Percentiles rank a stretch among this genome's conserved stretches.
These are phyloP conservation scores for Nitzschia putrida DNA, from an alignment of 108 stramenopile species.

Conservation along the genomic window DNA sequence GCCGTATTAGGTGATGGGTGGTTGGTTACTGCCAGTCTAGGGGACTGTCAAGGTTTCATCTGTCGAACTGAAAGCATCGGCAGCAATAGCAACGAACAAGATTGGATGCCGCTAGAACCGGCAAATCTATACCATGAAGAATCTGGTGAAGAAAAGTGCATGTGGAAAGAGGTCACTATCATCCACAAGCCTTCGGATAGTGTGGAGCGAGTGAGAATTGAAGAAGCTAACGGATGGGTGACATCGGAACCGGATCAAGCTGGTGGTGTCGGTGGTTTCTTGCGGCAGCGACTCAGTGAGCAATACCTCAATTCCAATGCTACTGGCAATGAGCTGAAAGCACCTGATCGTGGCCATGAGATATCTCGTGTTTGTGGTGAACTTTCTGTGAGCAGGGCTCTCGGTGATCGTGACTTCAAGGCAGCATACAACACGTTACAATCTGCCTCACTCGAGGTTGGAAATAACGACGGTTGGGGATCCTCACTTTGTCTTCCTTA, in stretches of 20 bases:
- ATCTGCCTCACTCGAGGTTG: background rate
- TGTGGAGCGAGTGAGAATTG: slow-evolving; percentile 65
- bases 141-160: slow-evolving; percentile 6
- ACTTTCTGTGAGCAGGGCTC: slow-evolving; percentile 78
- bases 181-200: slow-evolving; percentile 63
- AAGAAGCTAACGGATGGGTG: slow-evolving; percentile 81
- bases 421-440: slow-evolving; percentile 53
- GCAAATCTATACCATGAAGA: background rate
- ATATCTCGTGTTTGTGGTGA: slow-evolving; percentile 84
- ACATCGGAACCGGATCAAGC: slow-evolving; percentile 71
- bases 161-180: slow-evolving; percentile 73
- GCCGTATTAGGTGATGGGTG: slow-evolving; percentile 61
- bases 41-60: slow-evolving; percentile 75
- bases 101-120: slow-evolving; percentile 42
- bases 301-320: slow-evolving; percentile 40
- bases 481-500: slow-evolving; percentile 65
- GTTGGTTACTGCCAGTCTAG: slow-evolving; percentile 67
- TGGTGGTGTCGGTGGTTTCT: slow-evolving; percentile 73
- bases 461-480: slow-evolving; percentile 45
- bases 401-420: slow-evolving; percentile 86
- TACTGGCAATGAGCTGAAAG: slow-evolving; percentile 50
- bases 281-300: slow-evolving; percentile 61
- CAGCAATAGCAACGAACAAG: background rate
- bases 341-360: slow-evolving; percentile 67
- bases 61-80: slow-evolving; percentile 40